phyloP scores from a whole-genome alignment of 108 stramenopile species.

The Nitzschia sp. region DNA sequence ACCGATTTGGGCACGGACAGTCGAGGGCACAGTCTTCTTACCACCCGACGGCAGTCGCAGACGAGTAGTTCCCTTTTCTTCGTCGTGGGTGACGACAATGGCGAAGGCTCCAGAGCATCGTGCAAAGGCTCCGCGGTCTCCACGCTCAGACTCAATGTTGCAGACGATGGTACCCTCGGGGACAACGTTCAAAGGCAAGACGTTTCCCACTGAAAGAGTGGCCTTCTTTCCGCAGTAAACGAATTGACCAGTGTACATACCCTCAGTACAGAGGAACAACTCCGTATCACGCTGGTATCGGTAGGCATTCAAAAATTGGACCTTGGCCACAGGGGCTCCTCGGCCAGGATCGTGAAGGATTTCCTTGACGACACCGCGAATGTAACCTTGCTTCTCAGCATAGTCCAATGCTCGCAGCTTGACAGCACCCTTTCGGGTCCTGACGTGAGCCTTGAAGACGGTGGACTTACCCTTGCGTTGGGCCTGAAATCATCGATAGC shows the following conservation, averaged over 20 bases:
- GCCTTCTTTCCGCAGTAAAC: conserved; percentile 99
- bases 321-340: conserved; percentile 97
- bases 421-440: conserved; percentile 97
- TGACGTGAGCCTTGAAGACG: conserved; percentile 96
- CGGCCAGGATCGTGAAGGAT: conserved; percentile 98
- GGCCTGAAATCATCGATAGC: conserved; percentile 44
- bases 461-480: conserved; percentile 97
- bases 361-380: conserved; percentile 98
- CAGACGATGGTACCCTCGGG: conserved; percentile 99
- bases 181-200: conserved; percentile 89
- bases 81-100: conserved; percentile 98
- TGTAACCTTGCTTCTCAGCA: conserved; percentile 97
- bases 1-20: conserved; percentile 97
- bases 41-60: conserved; percentile 97
- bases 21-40: conserved; percentile 96
- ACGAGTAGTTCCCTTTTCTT: conserved; percentile 98
- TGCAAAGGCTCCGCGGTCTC: conserved; percentile 97
- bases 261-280: conserved; percentile 96
- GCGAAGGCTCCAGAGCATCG: conserved; percentile 97
- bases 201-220: conserved; percentile 93
- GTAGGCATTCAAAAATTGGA: conserved; percentile 98
- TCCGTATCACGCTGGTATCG: conserved; percentile 94
- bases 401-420: conserved; percentile 97
- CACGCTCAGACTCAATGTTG: conserved; percentile 94
- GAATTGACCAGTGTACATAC: conserved; percentile 99